Percentiles rank a stretch among this genome's conserved stretches.
These are phyloP conservation scores for Vachellia collinsii DNA, from an alignment of 306 rosid species.

Conservation along the genomic window DNA sequence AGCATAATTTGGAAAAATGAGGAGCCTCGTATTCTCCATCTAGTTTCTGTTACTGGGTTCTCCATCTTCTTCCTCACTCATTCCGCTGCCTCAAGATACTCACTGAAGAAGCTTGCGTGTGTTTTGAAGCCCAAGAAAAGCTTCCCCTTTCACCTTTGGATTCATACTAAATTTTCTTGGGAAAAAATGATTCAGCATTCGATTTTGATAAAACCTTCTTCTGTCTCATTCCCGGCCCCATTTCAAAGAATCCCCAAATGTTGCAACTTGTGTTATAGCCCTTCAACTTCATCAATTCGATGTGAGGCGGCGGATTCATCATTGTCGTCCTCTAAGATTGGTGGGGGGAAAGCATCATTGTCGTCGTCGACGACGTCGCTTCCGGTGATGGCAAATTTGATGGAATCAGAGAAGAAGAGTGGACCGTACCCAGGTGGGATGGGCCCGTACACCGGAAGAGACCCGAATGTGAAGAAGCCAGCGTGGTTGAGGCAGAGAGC, in stretches of 20 bases:
- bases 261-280: background rate
- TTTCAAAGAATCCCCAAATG: constrained; percentile 32
- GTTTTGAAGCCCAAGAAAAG: background rate
- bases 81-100: background rate
- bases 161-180: background rate
- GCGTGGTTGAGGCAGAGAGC: constrained; percentile 88
- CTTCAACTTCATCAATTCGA: constrained; percentile 37
- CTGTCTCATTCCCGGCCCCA: constrained; percentile 36
- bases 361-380: constrained; percentile 19
- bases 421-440: constrained; percentile 57
- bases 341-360: background rate
- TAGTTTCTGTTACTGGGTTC: background rate
- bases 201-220: constrained; percentile 37
- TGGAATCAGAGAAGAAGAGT: constrained; percentile 43
- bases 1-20: background rate
- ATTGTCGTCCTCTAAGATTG: constrained; percentile 16
- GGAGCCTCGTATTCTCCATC: constrained; percentile 20
- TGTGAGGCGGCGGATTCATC: constrained; percentile 53
- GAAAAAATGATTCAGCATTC: constrained; percentile 48
- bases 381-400: constrained; percentile 27
- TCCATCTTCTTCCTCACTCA: background rate
- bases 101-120: background rate
- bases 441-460: constrained; percentile 83
- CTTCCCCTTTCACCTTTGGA: background rate
- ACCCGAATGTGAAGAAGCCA: constrained; percentile 76